These are phyloP conservation scores for Fraxinus dipetala DNA, from an alignment of 305 asterid genomes.

Conservation along the genomic window DNA sequence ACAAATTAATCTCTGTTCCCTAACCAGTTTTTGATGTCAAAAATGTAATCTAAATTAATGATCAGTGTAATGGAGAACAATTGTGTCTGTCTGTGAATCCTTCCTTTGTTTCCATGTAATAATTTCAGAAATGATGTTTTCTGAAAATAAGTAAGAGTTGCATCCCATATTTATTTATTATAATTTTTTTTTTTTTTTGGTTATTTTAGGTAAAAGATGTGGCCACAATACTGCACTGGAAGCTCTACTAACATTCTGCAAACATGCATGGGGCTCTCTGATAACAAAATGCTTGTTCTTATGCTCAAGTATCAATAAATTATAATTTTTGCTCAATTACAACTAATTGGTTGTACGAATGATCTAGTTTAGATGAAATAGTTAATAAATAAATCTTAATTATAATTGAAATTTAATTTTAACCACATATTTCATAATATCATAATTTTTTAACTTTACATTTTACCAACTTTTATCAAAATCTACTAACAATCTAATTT, in stretches of 20 bases:
- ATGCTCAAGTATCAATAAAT: not conserved
- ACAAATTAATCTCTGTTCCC: slow-evolving; percentile 25
- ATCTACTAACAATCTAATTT: not conserved
- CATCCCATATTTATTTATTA: slow-evolving; percentile 31
- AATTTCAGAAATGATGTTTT: slow-evolving; percentile 8
- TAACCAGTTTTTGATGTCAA: slow-evolving; percentile 30
- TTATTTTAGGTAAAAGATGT: slow-evolving; percentile 79
- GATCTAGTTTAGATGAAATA: not conserved
- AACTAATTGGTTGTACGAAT: not conserved
- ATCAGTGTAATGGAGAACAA: slow-evolving; percentile 31
- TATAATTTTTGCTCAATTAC: not conserved
- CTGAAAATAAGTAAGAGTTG: slow-evolving; percentile 22
- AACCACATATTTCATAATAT: not conserved
- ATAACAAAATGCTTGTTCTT: not conserved
- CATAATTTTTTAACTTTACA: too few relatives aligned
- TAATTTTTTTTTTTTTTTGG: slow-evolving; percentile 31
- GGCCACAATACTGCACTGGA: slow-evolving; percentile 91
- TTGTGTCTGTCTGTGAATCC: slow-evolving; percentile 14
- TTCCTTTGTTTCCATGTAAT: slow-evolving; percentile 24
- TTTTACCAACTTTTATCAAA: not conserved
- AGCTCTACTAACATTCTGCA: slow-evolving; percentile 63
- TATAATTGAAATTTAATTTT: not conserved
- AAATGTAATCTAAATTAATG: slow-evolving; percentile 33
- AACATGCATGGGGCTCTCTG: slow-evolving; percentile 31
- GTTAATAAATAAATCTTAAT: not conserved